Conservation (phyloP, 257 asterid species). For the Rhazya stricta region DNA sequence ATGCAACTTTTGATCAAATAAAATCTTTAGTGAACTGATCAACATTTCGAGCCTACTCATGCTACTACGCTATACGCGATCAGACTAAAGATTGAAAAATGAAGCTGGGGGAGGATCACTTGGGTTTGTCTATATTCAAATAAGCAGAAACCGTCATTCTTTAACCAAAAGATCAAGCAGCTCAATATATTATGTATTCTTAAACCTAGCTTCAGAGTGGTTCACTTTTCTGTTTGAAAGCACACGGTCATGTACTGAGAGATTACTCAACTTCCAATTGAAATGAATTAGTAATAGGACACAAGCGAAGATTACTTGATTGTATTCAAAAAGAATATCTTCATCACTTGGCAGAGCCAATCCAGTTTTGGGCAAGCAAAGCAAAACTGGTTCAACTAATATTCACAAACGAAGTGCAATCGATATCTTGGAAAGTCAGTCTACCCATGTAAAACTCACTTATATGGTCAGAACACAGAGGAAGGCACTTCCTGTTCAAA, state of each 20-base stretch:
- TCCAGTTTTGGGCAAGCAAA: not conserved
- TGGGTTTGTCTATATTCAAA: not conserved
- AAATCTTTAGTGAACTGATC: not conserved
- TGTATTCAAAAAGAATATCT: not conserved
- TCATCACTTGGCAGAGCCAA: not conserved
- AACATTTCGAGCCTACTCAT: not conserved
- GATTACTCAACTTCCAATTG: no score
- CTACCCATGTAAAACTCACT: constrained; percentile 79
- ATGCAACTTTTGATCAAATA: not conserved
- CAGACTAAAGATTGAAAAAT: not conserved
- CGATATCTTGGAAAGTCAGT: constrained; percentile 67
- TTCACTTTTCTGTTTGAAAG: not conserved
- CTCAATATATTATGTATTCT: not conserved
- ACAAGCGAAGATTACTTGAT: not conserved
- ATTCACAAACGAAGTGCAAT: constrained; percentile 47
- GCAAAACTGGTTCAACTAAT: constrained; percentile 25
- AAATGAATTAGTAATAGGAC: not conserved
- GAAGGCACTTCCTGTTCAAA: constrained; percentile 62
- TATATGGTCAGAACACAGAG: constrained; percentile 57
- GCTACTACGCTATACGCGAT: no score
- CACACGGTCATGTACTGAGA: not conserved
- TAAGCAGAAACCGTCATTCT: not conserved
- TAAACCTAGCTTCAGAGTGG: no score
- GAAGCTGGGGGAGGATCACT: not conserved
- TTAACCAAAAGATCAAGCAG: not conserved